These are phyloP conservation scores for Acanthamoeba sp. DNA, from an alignment of 208 protist species.

Conservation along the genomic window DNA sequence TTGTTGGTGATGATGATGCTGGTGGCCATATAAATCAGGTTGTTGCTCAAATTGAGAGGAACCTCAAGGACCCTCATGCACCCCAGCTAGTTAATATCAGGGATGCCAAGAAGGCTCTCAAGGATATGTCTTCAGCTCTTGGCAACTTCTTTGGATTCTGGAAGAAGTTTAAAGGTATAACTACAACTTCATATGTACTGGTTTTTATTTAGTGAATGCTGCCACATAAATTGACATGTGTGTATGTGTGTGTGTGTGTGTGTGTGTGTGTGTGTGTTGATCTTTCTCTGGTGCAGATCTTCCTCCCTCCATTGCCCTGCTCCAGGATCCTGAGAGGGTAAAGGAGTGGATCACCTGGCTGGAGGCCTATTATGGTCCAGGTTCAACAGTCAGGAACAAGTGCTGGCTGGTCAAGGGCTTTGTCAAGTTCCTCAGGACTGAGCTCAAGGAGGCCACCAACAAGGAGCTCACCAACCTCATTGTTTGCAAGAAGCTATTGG, in stretches of 20 bases:
- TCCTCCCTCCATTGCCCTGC: not conserved
- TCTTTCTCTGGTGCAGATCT: not conserved
- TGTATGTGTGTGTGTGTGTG: no score
- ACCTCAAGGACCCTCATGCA: not conserved
- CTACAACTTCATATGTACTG: no score
- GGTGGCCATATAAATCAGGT: no score
- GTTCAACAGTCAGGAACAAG: not conserved
- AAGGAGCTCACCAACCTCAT: not conserved
- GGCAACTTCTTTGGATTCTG: conserved; percentile 6
- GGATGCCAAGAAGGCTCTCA: not conserved
- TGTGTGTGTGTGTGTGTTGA: no score
- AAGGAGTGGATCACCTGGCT: no score
- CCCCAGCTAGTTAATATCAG: not conserved
- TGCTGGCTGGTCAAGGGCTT: not conserved
- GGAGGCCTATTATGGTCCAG: no score
- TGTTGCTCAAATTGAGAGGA: not conserved
- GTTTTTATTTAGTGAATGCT: not conserved
- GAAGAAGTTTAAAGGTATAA: not conserved
- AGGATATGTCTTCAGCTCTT: not conserved
- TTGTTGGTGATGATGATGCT: no score
- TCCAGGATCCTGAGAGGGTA: not conserved
- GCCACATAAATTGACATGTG: no score
- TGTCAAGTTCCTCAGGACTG: not conserved
- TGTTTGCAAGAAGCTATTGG: not conserved
- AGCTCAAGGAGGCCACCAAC: not conserved